A percentile compares a stretch with the other conserved stretches of the same genome.
Evolutionary conservation across 2,329 filamentous ascomycete genomes (phyloP).

Genomic region (Fusarium chuoi): DNA sequence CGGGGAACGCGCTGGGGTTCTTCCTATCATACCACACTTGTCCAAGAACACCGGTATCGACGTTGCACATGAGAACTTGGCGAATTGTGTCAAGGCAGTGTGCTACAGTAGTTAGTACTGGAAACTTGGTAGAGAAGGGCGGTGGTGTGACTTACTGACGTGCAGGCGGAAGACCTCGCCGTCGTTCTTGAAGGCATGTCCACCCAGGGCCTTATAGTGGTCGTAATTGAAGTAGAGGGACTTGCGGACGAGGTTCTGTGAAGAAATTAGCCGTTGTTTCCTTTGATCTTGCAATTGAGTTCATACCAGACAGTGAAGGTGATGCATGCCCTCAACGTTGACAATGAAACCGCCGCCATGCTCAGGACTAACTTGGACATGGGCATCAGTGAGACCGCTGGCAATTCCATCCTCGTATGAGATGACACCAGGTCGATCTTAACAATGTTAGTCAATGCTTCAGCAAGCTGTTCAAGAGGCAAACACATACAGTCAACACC

Average conservation of each 20-base stretch:
- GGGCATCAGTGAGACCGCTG: conserved; percentile 62
- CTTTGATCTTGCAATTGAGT: fast-evolving
- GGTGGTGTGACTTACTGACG: conserved; percentile 57
- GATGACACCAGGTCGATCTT: conserved; percentile 60
- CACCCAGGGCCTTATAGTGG: conserved; percentile 62
- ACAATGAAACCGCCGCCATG: conserved; percentile 69
- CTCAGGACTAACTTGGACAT: conserved; percentile 64
- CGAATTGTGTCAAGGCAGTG: conserved; percentile 71
- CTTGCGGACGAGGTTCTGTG: conserved; percentile 67
- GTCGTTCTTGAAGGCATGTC: conserved; percentile 65
- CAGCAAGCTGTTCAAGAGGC: fast-evolving
- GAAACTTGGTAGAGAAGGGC: fast-evolving
- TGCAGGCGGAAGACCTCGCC: conserved; percentile 65
- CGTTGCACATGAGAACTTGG: conserved; percentile 71
- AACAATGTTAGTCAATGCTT: neutral
- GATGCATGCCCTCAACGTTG: conserved; percentile 67
- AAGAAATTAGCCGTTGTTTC: neutral
- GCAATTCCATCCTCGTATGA: conserved; percentile 58
- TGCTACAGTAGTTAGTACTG: conserved; percentile 9
- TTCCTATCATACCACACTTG: conserved; percentile 67
- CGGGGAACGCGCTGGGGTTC: conserved; percentile 62
- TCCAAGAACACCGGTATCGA: conserved; percentile 68
- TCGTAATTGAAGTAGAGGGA: conserved; percentile 68
- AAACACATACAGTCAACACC: conserved; percentile 56
- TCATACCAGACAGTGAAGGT: conserved; percentile 66